These are phyloP conservation scores for Gloeopeniophorella convolvens DNA, from an alignment of 768 basidiomycete species.

Conservation along the genomic window DNA sequence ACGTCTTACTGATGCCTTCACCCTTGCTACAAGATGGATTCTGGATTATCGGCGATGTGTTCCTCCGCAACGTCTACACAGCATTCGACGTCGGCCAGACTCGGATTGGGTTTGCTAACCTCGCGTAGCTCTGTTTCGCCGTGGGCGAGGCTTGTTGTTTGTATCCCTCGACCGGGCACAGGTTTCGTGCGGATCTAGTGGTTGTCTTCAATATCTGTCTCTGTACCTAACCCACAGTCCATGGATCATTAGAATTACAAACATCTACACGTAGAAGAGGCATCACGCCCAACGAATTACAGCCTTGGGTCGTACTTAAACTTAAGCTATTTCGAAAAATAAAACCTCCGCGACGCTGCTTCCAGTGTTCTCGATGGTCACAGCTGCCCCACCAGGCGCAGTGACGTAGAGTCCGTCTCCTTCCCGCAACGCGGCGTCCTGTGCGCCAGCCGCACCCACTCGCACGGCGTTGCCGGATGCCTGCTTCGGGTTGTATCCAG, in stretches of 20 bases:
- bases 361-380: slow-evolving; percentile 58
- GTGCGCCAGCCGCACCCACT: slow-evolving; percentile 36
- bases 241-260: background rate
- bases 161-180: too few species aligned
- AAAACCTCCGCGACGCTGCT: slow-evolving; percentile 64
- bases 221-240: background rate
- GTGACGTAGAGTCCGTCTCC: slow-evolving; percentile 83
- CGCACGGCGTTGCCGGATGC: slow-evolving; percentile 55
- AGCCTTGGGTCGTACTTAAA: too few species aligned
- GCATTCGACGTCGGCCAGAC: slow-evolving; percentile 1
- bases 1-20: background rate
- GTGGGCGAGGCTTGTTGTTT: too few species aligned
- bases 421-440: slow-evolving; percentile 57
- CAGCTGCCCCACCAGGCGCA: slow-evolving; percentile 38
- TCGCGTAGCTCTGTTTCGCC: too few species aligned
- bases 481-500: slow-evolving; percentile 62
- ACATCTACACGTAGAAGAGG: background rate
- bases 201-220: too few species aligned
- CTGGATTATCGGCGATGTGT: slow-evolving; percentile 12
- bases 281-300: background rate
- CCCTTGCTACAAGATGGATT: background rate
- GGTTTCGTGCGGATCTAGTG: too few species aligned
- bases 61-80: slow-evolving; percentile 6
- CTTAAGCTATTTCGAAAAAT: slow-evolving; percentile 66
- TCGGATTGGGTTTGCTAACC: slow-evolving; percentile 3